Conservation (phyloP, 2,329 filamentous ascomycete genomes). For the Xylariomycetidae sp. region DNA sequence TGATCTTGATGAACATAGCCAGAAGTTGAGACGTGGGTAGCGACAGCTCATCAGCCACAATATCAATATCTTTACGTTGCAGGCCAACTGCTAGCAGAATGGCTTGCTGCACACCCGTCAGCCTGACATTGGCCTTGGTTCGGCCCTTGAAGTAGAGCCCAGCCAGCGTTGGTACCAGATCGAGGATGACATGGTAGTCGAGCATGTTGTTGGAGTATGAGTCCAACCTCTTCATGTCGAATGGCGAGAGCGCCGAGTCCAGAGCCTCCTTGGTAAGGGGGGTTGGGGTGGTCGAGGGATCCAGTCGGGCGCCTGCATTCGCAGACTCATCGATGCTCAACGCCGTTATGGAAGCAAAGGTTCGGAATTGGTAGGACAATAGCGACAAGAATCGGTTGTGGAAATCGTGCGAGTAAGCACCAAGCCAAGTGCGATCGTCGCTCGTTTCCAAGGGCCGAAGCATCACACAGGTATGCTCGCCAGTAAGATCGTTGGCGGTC, state of each 20-base stretch:
- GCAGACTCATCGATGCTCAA: conserved; percentile 86
- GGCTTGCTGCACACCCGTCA: conserved; percentile 78
- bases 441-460: conserved; percentile 66
- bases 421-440: conserved; percentile 77
- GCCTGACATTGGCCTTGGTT: conserved; percentile 58
- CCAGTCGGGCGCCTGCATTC: conserved; percentile 62
- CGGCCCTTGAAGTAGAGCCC: conserved; percentile 78
- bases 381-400: conserved; percentile 87
- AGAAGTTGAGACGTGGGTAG: conserved; percentile 73
- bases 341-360: conserved; percentile 71
- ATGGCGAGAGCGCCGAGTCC: conserved; percentile 75
- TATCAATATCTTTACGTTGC: conserved; percentile 82
- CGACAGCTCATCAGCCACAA: conserved; percentile 70
- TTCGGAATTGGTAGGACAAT: conserved; percentile 85
- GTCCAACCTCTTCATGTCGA: conserved; percentile 90
- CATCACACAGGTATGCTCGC: conserved; percentile 98
- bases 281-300: conserved; percentile 45
- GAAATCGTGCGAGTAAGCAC: conserved; percentile 87
- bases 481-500: conserved; percentile 92
- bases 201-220: conserved; percentile 96
- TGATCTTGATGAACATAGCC: conserved; percentile 95
- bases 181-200: conserved; percentile 95
- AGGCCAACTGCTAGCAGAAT: conserved; percentile 87
- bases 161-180: conserved; percentile 80
- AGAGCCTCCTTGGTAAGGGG: conserved; percentile 69